These are phyloP conservation scores for Dissophora ornata DNA, from an alignment of 192 early-diverging fungal species.

Conservation along the genomic window DNA sequence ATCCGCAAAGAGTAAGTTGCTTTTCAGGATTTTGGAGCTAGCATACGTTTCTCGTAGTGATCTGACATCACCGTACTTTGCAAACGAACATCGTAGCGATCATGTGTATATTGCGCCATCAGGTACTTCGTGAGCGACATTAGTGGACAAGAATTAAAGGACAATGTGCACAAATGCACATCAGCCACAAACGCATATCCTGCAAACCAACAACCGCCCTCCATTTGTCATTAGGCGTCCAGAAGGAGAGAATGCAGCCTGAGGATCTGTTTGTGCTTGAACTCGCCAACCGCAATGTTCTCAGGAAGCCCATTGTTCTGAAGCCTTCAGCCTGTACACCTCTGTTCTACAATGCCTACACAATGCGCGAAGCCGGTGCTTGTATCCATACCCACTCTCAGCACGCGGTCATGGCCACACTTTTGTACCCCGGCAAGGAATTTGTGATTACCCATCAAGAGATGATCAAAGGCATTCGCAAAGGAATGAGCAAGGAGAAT, in stretches of 20 bases:
- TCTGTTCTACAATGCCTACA: slow-evolving; percentile 94
- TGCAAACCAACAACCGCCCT: too few relatives aligned
- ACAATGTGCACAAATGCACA: too few relatives aligned
- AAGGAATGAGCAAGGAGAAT: slow-evolving; percentile 72
- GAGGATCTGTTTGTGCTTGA: slow-evolving; percentile 88
- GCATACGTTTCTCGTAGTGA: too few relatives aligned
- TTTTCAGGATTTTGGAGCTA: too few relatives aligned
- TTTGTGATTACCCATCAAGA: slow-evolving; percentile 96
- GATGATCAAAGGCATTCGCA: slow-evolving; percentile 98
- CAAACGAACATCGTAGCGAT: slow-evolving; percentile 62
- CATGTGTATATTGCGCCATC: slow-evolving; percentile 90
- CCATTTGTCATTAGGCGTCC: slow-evolving; percentile 75
- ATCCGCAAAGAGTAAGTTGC: slow-evolving; percentile 75
- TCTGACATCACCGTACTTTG: too few relatives aligned
- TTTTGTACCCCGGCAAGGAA: slow-evolving; percentile 77
- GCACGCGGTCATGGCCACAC: slow-evolving; percentile 92
- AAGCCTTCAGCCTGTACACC: slow-evolving; percentile 96
- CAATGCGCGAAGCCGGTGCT: slow-evolving; percentile 83
- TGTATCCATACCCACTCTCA: slow-evolving; percentile 99
- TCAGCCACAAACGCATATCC: too few relatives aligned
- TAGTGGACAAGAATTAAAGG: background rate
- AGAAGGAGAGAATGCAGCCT: slow-evolving; percentile 93
- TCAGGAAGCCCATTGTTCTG: slow-evolving; percentile 77
- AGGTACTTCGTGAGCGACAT: slow-evolving; percentile 21
- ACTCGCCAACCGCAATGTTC: slow-evolving; percentile 62